A percentile compares a stretch with the other conserved stretches of the same genome.
Conservation (phyloP, 192 early-diverging fungal species). For the Gamsiella multidivaricata region DNA sequence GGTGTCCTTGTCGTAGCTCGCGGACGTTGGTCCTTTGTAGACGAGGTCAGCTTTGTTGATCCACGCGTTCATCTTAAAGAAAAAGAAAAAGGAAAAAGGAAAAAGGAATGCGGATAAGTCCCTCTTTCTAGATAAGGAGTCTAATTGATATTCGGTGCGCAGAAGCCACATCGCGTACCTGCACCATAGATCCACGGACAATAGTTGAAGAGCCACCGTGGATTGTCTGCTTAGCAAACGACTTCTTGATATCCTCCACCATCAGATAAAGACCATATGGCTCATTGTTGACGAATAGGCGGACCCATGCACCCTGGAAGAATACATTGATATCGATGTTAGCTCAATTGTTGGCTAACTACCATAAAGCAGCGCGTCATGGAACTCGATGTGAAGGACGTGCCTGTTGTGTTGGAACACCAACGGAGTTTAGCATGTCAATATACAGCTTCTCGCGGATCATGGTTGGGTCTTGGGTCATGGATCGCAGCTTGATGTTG, state of each 20-base stretch:
- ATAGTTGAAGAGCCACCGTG: conserved; percentile 21
- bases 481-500: conserved; percentile 52
- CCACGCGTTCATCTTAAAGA: conserved; percentile 43
- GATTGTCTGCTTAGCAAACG: conserved; percentile 52
- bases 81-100: neutral
- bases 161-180: conserved; percentile 10
- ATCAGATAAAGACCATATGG: conserved; percentile 56
- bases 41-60: conserved; percentile 41
- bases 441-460: conserved; percentile 58
- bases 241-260: conserved; percentile 57
- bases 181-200: conserved; percentile 25
- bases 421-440: conserved; percentile 52
- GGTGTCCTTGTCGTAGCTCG: conserved; percentile 22
- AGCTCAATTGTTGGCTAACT: too few species aligned
- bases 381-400: too few species aligned
- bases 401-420: conserved; percentile 48
- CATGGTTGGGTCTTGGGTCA: conserved; percentile 49
- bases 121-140: neutral
- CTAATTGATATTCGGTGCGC: too few species aligned
- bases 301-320: conserved; percentile 35
- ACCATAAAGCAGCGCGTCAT: too few species aligned
- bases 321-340: too few species aligned
- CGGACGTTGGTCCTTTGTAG: conserved; percentile 30
- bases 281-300: conserved; percentile 55
- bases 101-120: neutral